Evolutionary conservation across 345 rosid species (phyloP).

Genomic region (Reutealis trisperma): DNA sequence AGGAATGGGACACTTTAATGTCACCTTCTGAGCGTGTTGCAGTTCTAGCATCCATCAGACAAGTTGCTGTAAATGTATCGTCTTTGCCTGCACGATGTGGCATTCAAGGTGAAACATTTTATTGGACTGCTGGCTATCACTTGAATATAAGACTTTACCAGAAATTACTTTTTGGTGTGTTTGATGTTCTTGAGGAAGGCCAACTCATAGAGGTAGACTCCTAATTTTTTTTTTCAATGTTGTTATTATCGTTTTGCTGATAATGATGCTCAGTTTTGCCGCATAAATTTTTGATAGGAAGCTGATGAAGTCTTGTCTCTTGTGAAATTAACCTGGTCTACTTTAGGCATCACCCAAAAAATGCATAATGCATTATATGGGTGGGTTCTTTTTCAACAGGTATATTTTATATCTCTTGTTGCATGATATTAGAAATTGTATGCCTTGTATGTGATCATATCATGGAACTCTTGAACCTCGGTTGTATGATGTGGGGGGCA

Average conservation of each 20-base stretch:
- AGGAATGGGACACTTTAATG: slow-evolving; percentile 81
- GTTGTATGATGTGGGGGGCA: neutral
- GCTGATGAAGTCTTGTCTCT: slow-evolving; percentile 57
- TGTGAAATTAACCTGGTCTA: slow-evolving; percentile 77
- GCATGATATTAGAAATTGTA: neutral
- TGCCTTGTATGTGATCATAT: neutral
- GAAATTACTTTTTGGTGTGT: slow-evolving; percentile 67
- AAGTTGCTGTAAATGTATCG: slow-evolving; percentile 57
- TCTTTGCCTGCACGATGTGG: slow-evolving; percentile 63
- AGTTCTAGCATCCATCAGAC: slow-evolving; percentile 68
- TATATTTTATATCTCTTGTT: slow-evolving; percentile 30
- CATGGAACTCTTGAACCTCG: slow-evolving; percentile 7
- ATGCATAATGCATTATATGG: slow-evolving; percentile 76
- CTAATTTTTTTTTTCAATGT: slow-evolving; percentile 16
- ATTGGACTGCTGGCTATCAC: slow-evolving; percentile 81
- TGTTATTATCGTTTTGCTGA: neutral
- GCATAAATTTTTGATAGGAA: slow-evolving; percentile 50
- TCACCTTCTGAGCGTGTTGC: slow-evolving; percentile 75
- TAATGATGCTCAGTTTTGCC: slow-evolving; percentile 23
- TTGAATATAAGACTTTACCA: slow-evolving; percentile 78
- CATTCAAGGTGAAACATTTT: slow-evolving; percentile 69
- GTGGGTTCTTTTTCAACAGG: slow-evolving; percentile 91
- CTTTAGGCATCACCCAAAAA: slow-evolving; percentile 84
- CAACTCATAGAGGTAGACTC: slow-evolving; percentile 81
- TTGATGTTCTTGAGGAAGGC: slow-evolving; percentile 91